Evolutionary conservation across 2,329 filamentous ascomycete species (phyloP).

Genomic region (Diaporthe sp.): DNA sequence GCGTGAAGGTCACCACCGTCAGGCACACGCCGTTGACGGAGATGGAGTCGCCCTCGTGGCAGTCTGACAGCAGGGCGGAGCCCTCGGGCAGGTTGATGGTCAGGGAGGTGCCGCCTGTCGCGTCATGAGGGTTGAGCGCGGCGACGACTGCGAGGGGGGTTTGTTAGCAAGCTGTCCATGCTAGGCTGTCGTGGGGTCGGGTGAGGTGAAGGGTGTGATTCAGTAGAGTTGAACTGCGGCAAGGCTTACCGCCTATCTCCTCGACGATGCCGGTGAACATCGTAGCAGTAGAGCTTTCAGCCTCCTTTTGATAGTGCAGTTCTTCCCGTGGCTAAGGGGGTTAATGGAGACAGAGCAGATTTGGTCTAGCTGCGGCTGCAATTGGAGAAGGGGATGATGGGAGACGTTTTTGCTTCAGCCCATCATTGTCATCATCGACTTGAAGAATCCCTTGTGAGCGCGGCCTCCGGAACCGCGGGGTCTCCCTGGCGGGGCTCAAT

Average conservation of each 20-base stretch:
- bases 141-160: constrained; percentile 77
- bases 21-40: constrained; percentile 96
- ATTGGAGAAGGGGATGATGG: background rate
- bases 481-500: constrained; percentile 21
- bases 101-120: constrained; percentile 89
- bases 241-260: constrained; percentile 85
- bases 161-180: constrained; percentile 28
- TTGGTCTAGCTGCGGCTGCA: background rate
- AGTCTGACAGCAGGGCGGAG: constrained; percentile 85
- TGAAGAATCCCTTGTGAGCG: background rate
- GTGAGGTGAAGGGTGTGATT: constrained; percentile 28
- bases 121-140: constrained; percentile 83
- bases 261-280: constrained; percentile 99
- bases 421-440: constrained; percentile 27
- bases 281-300: constrained; percentile 39
- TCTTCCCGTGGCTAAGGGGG: background rate
- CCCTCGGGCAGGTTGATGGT: constrained; percentile 80
- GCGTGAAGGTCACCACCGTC: constrained; percentile 78
- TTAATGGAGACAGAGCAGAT: background rate
- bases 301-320: background rate
- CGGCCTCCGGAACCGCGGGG: constrained; percentile 16
- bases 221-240: constrained; percentile 14
- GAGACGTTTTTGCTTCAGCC: background rate
- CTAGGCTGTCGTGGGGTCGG: constrained; percentile 44
- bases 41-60: constrained; percentile 92